Percentiles rank a stretch among this genome's conserved stretches.
Conservation (phyloP, 148 eudicot species). For the Chenopodium album region DNA sequence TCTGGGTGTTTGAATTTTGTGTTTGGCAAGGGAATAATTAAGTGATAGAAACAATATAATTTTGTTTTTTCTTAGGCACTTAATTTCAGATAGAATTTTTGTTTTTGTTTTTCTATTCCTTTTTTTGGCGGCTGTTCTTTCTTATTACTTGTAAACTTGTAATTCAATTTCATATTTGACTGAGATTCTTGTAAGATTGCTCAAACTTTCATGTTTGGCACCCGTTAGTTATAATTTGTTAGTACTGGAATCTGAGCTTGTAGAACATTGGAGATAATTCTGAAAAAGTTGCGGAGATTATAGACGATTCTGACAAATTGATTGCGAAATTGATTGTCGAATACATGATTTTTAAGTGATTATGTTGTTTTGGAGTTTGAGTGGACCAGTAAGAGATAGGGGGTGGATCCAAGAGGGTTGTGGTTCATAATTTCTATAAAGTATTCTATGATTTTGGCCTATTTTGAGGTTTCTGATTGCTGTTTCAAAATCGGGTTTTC, state of each 20-base stretch:
- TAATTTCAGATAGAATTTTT: neutral
- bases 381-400: neutral
- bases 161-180: neutral
- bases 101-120: neutral
- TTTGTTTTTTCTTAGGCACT: neutral
- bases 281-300: neutral
- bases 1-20: slow-evolving; percentile 9
- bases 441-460: neutral
- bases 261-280: neutral
- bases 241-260: neutral
- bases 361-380: neutral
- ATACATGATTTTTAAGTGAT: neutral
- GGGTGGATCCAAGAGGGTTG: neutral
- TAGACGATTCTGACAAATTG: neutral
- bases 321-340: neutral
- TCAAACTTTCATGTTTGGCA: neutral
- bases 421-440: neutral
- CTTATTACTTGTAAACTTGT: neutral
- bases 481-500: neutral
- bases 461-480: neutral
- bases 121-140: neutral
- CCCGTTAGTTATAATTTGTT: neutral
- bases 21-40: slow-evolving; percentile 7
- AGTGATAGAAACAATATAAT: slow-evolving; percentile 6
- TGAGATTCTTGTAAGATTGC: neutral